Evolutionary conservation across 805 yeast species (phyloP).

Genomic region (Ogataea haglerorum): DNA sequence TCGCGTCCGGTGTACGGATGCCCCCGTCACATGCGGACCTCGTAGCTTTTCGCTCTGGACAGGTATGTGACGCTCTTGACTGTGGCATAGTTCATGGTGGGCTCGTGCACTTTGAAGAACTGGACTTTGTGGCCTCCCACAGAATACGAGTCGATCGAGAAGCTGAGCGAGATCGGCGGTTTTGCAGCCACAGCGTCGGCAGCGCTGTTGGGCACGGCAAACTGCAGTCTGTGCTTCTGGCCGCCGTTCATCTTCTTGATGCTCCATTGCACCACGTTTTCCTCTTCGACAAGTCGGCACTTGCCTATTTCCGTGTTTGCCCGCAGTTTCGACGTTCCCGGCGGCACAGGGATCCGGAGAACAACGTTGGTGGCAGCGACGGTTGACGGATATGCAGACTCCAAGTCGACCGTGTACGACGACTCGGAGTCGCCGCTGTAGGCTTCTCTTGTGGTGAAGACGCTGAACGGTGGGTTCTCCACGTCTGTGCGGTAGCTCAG

Average conservation of each 20-base stretch:
- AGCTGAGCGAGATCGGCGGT: constrained; percentile 73
- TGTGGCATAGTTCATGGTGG: constrained; percentile 52
- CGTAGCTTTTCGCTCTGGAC: constrained; percentile 76
- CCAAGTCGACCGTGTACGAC: constrained; percentile 57
- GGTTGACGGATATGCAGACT: constrained; percentile 58
- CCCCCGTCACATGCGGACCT: constrained; percentile 56
- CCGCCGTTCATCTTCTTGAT: constrained; percentile 66
- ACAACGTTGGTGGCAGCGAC: constrained; percentile 60
- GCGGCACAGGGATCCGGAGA: constrained; percentile 68
- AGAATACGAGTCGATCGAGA: constrained; percentile 69
- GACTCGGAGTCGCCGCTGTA: constrained; percentile 40
- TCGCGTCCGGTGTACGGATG: constrained; percentile 3
- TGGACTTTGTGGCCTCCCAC: constrained; percentile 74
- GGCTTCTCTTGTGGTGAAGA: constrained; percentile 51
- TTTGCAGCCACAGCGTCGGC: constrained; percentile 61
- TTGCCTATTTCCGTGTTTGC: constrained; percentile 55
- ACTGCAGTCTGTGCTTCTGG: constrained; percentile 51
- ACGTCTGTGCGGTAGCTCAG: constrained; percentile 68
- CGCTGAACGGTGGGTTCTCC: constrained; percentile 66
- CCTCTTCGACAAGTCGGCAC: constrained; percentile 64
- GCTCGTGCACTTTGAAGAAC: constrained; percentile 63
- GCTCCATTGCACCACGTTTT: constrained; percentile 64
- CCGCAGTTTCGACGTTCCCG: constrained; percentile 48
- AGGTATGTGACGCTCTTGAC: constrained; percentile 86
- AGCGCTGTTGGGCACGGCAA: constrained; percentile 36